A percentile compares a stretch with the other conserved stretches of the same genome.
These are phyloP conservation scores for Scleromitrula shiraiana DNA, from an alignment of 2,329 filamentous ascomycete genomes.

Conservation along the genomic window DNA sequence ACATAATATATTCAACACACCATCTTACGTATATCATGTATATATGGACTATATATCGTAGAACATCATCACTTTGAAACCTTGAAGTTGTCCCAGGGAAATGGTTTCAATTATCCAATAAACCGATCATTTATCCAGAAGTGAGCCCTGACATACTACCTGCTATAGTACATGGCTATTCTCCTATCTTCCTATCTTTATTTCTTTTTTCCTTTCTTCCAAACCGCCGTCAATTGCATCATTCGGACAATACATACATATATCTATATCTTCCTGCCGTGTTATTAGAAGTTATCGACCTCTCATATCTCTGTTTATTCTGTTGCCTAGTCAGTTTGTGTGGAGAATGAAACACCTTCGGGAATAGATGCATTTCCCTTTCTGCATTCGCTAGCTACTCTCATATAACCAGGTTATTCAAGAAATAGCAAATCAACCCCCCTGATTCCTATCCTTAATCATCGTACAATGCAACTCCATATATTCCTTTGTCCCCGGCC, in stretches of 20 bases:
- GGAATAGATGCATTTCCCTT: neutral
- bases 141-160: neutral
- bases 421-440: no score
- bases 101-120: slow-evolving; percentile 7
- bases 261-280: slow-evolving; percentile 4
- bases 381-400: no score
- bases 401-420: no score
- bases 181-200: neutral
- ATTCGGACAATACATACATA: slow-evolving; percentile 1
- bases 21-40: no score
- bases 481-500: neutral
- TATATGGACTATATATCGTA: no score
- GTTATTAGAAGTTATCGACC: neutral
- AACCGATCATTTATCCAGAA: neutral
- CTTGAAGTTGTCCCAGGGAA: neutral
- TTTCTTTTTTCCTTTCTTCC: neutral
- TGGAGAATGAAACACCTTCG: slow-evolving; percentile 1
- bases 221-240: slow-evolving; percentile 10
- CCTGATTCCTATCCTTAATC: no score
- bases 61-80: neutral
- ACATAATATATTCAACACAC: neutral
- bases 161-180: no score
- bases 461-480: neutral
- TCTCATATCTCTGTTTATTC: slow-evolving; percentile 8
- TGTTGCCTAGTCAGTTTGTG: slow-evolving; percentile 9